phyloP scores from a whole-genome alignment of 345 rosid genomes.

The Aquilaria sinensis region DNA sequence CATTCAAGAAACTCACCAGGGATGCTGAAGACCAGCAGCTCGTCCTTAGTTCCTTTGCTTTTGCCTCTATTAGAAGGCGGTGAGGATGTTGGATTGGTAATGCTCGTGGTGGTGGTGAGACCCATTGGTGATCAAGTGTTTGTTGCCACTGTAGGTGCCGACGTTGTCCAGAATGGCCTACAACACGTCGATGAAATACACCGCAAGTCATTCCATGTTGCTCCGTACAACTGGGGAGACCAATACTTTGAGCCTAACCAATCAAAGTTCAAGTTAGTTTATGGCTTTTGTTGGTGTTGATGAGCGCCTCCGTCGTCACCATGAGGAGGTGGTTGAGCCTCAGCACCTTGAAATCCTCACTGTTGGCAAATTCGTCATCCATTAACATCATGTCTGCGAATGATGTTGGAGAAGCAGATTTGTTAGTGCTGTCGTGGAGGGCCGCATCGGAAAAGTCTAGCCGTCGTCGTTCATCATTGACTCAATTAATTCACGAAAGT shows the following conservation, averaged over 20 bases:
- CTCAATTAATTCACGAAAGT: constrained; percentile 63
- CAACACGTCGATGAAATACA: constrained; percentile 71
- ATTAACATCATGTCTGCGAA: constrained; percentile 15
- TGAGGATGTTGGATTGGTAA: constrained; percentile 43
- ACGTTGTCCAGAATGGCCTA: constrained; percentile 33
- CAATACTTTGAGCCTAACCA: constrained; percentile 91
- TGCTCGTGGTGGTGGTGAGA: constrained; percentile 23
- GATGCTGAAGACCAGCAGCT: too few species aligned
- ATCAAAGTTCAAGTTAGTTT: too few species aligned
- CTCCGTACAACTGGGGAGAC: constrained; percentile 52
- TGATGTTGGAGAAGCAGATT: constrained; percentile 28
- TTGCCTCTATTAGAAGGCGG: constrained; percentile 78
- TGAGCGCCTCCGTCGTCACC: constrained; percentile 81
- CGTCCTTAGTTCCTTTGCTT: too few species aligned
- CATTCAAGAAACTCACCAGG: constrained; percentile 77
- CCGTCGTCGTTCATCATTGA: constrained; percentile 49
- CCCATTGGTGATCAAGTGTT: constrained; percentile 17
- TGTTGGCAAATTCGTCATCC: too few species aligned
- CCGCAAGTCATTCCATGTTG: constrained; percentile 87
- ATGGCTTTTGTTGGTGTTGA: too few species aligned
- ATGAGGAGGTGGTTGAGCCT: constrained; percentile 77
- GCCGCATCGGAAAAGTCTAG: constrained; percentile 5
- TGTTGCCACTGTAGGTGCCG: not conserved
- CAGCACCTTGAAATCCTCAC: constrained; percentile 70
- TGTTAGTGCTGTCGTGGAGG: constrained; percentile 14